Evolutionary conservation across 768 basidiomycete genomes (phyloP).

Genomic region (Xerocomus potaroensis): DNA sequence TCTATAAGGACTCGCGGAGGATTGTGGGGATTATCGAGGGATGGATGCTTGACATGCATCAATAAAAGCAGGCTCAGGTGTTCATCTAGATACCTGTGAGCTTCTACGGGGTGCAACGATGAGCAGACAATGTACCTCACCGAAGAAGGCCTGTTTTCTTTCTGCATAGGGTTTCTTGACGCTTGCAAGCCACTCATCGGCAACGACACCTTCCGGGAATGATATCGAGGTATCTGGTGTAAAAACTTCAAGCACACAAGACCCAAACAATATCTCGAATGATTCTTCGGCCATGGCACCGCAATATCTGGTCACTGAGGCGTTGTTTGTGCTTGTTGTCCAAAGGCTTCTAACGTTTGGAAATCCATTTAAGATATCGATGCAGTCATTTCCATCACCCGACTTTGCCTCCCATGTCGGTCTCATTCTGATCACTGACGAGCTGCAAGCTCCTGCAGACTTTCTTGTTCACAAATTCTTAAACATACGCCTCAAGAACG

Average conservation of each 20-base stretch:
- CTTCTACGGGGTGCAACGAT: slow-evolving; percentile 9
- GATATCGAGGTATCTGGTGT: slow-evolving; percentile 62
- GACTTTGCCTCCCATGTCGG: slow-evolving; percentile 48
- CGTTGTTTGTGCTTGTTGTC: slow-evolving; percentile 18
- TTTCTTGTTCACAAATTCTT: slow-evolving; percentile 62
- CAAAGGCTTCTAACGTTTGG: slow-evolving; percentile 20
- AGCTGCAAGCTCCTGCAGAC: slow-evolving; percentile 65
- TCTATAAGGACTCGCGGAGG: slow-evolving; percentile 44
- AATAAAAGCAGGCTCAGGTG: slow-evolving; percentile 48
- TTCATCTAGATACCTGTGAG: slow-evolving; percentile 42
- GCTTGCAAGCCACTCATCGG: slow-evolving; percentile 54
- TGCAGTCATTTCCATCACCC: slow-evolving; percentile 50
- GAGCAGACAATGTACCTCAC: slow-evolving; percentile 38
- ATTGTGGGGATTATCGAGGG: slow-evolving; percentile 29
- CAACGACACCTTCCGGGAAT: slow-evolving; percentile 45
- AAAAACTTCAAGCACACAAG: slow-evolving; percentile 54
- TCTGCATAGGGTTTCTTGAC: slow-evolving; percentile 43
- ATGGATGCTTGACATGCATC: slow-evolving; percentile 31
- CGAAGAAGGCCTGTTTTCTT: slow-evolving; percentile 70
- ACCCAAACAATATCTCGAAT: slow-evolving; percentile 61
- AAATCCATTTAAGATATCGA: slow-evolving; percentile 8
- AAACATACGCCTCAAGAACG: slow-evolving; percentile 46
- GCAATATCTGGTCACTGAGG: not conserved
- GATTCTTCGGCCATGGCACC: slow-evolving; percentile 34
- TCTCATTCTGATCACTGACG: slow-evolving; percentile 63